These are phyloP conservation scores for Ogataea dorogensis DNA, from an alignment of 805 yeast species.

Conservation along the genomic window DNA sequence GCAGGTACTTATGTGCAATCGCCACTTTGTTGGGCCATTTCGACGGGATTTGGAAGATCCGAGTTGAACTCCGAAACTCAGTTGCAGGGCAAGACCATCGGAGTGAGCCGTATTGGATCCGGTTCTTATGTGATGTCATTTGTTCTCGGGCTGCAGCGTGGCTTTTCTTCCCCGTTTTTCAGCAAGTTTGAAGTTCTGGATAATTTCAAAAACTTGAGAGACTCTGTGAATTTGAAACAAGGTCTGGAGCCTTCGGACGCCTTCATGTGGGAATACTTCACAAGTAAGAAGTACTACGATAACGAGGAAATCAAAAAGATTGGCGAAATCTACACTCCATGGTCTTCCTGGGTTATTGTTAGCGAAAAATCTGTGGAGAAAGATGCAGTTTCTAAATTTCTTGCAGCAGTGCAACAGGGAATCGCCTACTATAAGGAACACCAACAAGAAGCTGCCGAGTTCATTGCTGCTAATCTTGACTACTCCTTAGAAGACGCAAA, in stretches of 20 bases:
- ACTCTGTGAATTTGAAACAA: constrained; percentile 63
- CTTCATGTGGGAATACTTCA: constrained; percentile 95
- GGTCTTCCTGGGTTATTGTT: constrained; percentile 93
- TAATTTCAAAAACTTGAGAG: constrained; percentile 74
- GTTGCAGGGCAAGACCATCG: constrained; percentile 59
- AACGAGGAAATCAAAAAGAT: constrained; percentile 73
- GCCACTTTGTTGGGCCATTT: constrained; percentile 88
- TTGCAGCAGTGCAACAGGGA: constrained; percentile 62
- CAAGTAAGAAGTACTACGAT: constrained; percentile 83
- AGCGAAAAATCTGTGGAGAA: constrained; percentile 42
- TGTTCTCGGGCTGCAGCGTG: constrained; percentile 66
- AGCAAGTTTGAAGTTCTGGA: constrained; percentile 55
- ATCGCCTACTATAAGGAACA: constrained; percentile 60
- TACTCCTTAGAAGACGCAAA: constrained; percentile 74
- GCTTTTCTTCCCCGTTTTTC: constrained; percentile 52
- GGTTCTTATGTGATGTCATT: constrained; percentile 91
- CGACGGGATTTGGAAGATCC: constrained; percentile 64
- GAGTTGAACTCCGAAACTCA: constrained; percentile 53
- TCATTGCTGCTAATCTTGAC: constrained; percentile 67
- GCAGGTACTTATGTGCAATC: constrained; percentile 83
- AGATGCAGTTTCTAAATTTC: constrained; percentile 37
- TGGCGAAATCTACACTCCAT: constrained; percentile 90
- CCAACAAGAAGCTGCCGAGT: constrained; percentile 61
- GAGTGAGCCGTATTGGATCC: constrained; percentile 84
- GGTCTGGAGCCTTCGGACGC: constrained; percentile 61